A percentile compares a stretch with the other conserved stretches of the same genome.
These are phyloP conservation scores for Fusarium denticulatum DNA, from an alignment of 2,329 filamentous ascomycete genomes.

Conservation along the genomic window DNA sequence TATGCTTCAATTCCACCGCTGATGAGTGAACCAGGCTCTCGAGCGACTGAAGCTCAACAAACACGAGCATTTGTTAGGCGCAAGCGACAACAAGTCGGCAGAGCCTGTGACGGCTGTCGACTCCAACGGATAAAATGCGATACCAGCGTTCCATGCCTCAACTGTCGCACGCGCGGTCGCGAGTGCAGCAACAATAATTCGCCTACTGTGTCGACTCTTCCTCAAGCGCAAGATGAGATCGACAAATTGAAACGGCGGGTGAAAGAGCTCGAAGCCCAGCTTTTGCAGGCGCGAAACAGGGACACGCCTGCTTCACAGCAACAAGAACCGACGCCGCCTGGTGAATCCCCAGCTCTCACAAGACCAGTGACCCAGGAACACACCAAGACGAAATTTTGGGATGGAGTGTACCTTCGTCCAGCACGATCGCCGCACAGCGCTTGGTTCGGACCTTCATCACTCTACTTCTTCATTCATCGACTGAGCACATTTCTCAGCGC, in stretches of 20 bases:
- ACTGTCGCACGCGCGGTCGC: conserved; percentile 4
- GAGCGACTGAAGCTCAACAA: neutral
- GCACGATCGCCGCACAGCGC: conserved; percentile 10
- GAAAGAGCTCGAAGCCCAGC: neutral
- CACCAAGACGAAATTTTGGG: neutral
- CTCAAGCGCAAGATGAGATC: conserved; percentile 18
- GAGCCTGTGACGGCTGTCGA: conserved; percentile 22
- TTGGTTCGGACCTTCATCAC: conserved; percentile 13
- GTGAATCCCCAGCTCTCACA: neutral
- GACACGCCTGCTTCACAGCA: neutral
- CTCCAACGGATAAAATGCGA: conserved; percentile 28
- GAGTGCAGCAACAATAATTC: conserved; percentile 1
- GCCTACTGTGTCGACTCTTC: neutral
- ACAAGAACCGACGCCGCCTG: conserved; percentile 9
- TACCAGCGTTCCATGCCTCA: conserved; percentile 12
- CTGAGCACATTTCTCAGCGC: conserved; percentile 7
- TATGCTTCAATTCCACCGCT: neutral
- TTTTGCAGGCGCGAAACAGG: neutral
- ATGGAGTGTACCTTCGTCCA: conserved; percentile 3
- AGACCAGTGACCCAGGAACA: neutral
- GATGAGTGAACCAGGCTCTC: neutral
- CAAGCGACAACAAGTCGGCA: conserved; percentile 25
- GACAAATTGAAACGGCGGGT: neutral
- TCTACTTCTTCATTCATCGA: conserved; percentile 19
- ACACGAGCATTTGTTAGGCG: neutral